These are phyloP conservation scores for Talaromyces stipitatus DNA, from an alignment of 495 filamentous ascomycete genomes.

Conservation along the genomic window DNA sequence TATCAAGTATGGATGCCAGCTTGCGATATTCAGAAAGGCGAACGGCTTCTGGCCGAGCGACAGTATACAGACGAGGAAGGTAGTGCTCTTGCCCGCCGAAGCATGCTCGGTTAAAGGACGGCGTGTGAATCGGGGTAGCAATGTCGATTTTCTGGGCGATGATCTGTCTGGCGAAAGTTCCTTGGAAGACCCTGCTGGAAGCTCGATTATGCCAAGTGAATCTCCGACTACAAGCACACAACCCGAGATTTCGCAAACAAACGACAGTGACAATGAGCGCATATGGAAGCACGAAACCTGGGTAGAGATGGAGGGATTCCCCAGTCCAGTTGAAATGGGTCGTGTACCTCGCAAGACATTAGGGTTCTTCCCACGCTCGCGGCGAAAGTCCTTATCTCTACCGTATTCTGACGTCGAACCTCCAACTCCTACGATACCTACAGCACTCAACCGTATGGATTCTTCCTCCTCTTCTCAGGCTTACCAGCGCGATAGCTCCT, in stretches of 20 bases:
- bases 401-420: constrained; percentile 38
- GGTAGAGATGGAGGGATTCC: constrained; percentile 67
- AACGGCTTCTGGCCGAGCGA: constrained; percentile 95
- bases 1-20: constrained; percentile 78
- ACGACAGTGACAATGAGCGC: constrained; percentile 38
- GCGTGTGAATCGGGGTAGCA: constrained; percentile 19
- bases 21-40: constrained; percentile 70
- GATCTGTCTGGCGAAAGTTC: constrained; percentile 15
- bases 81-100: constrained; percentile 80
- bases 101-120: constrained; percentile 79
- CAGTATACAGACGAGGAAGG: constrained; percentile 73
- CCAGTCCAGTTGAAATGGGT: constrained; percentile 72
- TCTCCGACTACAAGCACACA: constrained; percentile 14
- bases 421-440: constrained; percentile 14
- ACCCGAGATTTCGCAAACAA: constrained; percentile 12
- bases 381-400: constrained; percentile 65
- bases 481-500: constrained; percentile 9
- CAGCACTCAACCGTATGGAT: constrained; percentile 11
- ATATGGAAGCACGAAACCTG: constrained; percentile 82
- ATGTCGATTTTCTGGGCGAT: constrained; percentile 27
- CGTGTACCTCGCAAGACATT: constrained; percentile 72
- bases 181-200: constrained; percentile 29
- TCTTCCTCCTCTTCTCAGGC: constrained; percentile 18
- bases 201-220: constrained; percentile 32
- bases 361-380: constrained; percentile 85